Evolutionary conservation across 1,139 yeast species (phyloP).

Genomic region (Yamadazyma songkhlaensis): DNA sequence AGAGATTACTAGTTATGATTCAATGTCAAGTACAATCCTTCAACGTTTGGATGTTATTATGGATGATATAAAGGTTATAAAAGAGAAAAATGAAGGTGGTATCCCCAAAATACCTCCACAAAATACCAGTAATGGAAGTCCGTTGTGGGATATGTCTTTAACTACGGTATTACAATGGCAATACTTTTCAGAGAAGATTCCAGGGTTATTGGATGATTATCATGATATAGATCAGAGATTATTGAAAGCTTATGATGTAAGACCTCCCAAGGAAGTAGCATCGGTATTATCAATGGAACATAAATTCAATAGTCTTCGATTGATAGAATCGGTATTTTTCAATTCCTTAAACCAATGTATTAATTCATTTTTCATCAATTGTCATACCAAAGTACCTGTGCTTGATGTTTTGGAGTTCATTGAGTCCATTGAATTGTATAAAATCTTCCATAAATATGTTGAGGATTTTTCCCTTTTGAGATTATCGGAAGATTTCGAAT

Average conservation of each 20-base stretch:
- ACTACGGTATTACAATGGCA: constrained; percentile 27
- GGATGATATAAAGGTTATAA: constrained; percentile 23
- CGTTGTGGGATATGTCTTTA: constrained; percentile 40
- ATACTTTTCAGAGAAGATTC: constrained; percentile 19
- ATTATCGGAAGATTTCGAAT: constrained; percentile 21
- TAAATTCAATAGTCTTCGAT: constrained; percentile 14
- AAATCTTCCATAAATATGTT: constrained; percentile 19
- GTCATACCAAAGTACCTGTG: constrained; percentile 36
- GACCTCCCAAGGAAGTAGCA: not conserved
- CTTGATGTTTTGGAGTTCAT: constrained; percentile 29
- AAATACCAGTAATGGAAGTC: not conserved
- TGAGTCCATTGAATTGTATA: constrained; percentile 30
- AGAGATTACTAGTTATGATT: constrained; percentile 25
- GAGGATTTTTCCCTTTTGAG: constrained; percentile 21
- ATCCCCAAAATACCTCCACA: not conserved
- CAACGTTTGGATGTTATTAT: constrained; percentile 30
- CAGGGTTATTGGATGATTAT: constrained; percentile 15
- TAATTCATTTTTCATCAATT: constrained; percentile 33
- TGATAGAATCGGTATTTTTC: constrained; percentile 21
- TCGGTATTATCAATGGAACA: constrained; percentile 9
- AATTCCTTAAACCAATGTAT: constrained; percentile 18
- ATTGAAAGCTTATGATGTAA: constrained; percentile 15
- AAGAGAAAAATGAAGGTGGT: constrained; percentile 4
- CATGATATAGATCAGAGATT: constrained; percentile 14
- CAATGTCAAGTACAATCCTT: constrained; percentile 20